Evolutionary conservation across 2,329 filamentous ascomycete genomes (phyloP).

Genomic region (Pseudogymnoascus sp.): DNA sequence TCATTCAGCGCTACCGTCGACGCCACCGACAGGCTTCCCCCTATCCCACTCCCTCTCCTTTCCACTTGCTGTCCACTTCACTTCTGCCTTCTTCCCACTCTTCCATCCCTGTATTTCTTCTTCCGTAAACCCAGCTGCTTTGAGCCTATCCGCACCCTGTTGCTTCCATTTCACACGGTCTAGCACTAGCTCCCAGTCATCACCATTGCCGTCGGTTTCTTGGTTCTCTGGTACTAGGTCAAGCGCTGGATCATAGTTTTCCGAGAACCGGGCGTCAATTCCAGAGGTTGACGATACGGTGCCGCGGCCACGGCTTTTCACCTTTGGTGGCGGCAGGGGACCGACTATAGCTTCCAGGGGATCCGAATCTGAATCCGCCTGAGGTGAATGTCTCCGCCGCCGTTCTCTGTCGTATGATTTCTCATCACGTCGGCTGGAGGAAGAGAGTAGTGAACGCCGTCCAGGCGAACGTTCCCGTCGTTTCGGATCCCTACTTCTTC

Average conservation of each 20-base stretch:
- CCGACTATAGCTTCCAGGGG: conserved; percentile 71
- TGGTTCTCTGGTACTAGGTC: conserved; percentile 39
- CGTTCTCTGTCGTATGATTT: neutral
- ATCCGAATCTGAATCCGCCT: conserved; percentile 50
- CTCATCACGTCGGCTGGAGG: neutral
- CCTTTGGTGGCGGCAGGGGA: conserved; percentile 51
- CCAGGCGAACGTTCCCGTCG: neutral
- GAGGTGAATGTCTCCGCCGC: neutral
- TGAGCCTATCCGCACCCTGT: conserved; percentile 67
- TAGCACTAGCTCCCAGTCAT: conserved; percentile 73
- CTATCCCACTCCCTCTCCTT: conserved; percentile 56
- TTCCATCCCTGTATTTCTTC: conserved; percentile 66
- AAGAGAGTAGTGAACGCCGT: neutral
- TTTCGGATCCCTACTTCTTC: neutral
- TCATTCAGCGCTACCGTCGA: neutral
- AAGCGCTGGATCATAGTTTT: conserved; percentile 51
- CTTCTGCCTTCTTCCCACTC: conserved; percentile 52
- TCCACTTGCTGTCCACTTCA: conserved; percentile 57
- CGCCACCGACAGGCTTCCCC: conserved; percentile 41
- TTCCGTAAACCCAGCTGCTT: conserved; percentile 71
- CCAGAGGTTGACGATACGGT: conserved; percentile 52
- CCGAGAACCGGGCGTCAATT: conserved; percentile 75
- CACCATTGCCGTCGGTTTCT: conserved; percentile 42
- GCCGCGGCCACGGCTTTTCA: conserved; percentile 61
- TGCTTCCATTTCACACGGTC: conserved; percentile 74